Base-by-base conservation (phyloP, 257 asterid genomes). In the Cordia subcordata region DNA sequence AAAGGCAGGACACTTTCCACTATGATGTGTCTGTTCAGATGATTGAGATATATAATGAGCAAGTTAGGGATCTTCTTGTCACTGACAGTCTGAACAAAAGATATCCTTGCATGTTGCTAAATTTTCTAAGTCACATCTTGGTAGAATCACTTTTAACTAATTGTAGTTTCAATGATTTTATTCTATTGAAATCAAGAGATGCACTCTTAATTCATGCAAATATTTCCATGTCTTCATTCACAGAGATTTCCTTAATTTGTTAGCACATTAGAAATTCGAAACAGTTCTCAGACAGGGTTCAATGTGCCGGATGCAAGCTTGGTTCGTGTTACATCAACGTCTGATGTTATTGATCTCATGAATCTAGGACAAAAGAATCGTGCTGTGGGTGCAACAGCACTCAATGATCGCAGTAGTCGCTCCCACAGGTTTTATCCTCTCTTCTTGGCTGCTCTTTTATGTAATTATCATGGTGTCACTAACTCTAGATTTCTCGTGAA, bases 351-450 rank as follows among this genome's bases (percentile, higher is more conserved):
- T 63, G 82, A 93, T 49, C 73, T 93, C 68, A 93, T 93, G 99
- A 86, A 73, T 61, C 16, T 89, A 9, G 99, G 99, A 57, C 94
- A 82, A 14, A 79, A 69, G 58, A 93, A 93, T 62, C 97, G 99
- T 55, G 86, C 83, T 35, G 99, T 93, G 42, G 93, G 97, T 61
- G 91, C 99, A 67, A 93, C 97, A 39, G 97, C 99, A 13, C 99
- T 89, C 37, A 93, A 93, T 77, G 99, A 93, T 75, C 97, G 97
- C 27, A 93, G 99, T 62, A 93, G 97, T 74, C 99, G 99, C 17
- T 77, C 96, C 68, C 99, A 91, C 83, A 91, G 96, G 98, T 85
- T 60, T 10, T 46, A 33, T 49, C 37, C 20, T 32, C 58, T 52
- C 21, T 52, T 33, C 60, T n/a, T 4, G 12, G 17, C 35, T 52